These are phyloP conservation scores for Musa troglodytarum DNA, from an alignment of 176 grass and related monocot species.

Conservation along the genomic window DNA sequence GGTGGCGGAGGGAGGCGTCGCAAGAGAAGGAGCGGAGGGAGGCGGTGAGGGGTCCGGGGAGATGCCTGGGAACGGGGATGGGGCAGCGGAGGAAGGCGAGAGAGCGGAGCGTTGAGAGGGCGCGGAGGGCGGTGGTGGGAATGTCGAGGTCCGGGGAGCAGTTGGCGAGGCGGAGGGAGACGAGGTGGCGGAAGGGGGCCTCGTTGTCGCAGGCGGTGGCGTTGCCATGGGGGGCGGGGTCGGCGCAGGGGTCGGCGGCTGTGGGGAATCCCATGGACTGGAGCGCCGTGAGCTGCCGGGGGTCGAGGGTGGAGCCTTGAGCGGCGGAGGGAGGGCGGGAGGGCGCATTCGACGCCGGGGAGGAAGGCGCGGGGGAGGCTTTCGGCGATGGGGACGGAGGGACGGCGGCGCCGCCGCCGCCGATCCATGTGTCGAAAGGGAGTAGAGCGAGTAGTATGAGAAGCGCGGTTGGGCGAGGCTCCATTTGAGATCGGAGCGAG, in stretches of 20 bases:
- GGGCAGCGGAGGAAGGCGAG: constrained; percentile 48
- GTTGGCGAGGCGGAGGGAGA: constrained; percentile 52
- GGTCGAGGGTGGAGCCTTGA: constrained; percentile 37
- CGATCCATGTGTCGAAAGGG: too few species aligned
- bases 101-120: constrained; percentile 29
- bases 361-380: too few species aligned
- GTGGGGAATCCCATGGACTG: constrained; percentile 46
- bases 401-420: too few species aligned
- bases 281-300: constrained; percentile 48
- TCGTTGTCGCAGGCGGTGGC: neutral
- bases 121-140: constrained; percentile 38
- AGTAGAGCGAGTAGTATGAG: too few species aligned
- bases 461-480: too few species aligned
- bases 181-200: constrained; percentile 48
- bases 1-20: constrained; percentile 40
- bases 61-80: constrained; percentile 30
- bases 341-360: too few species aligned
- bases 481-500: too few species aligned
- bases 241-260: constrained; percentile 35
- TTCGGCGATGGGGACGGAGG: too few species aligned
- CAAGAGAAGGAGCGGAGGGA: constrained; percentile 55
- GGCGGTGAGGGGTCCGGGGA: constrained; percentile 33
- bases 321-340: too few species aligned
- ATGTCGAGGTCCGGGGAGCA: constrained; percentile 62
- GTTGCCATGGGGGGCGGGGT: constrained; percentile 5